A percentile compares a stretch with the other conserved stretches of the same genome.
phyloP scores from a whole-genome alignment of 139 green algal species.

The Pleodorina starrii region DNA sequence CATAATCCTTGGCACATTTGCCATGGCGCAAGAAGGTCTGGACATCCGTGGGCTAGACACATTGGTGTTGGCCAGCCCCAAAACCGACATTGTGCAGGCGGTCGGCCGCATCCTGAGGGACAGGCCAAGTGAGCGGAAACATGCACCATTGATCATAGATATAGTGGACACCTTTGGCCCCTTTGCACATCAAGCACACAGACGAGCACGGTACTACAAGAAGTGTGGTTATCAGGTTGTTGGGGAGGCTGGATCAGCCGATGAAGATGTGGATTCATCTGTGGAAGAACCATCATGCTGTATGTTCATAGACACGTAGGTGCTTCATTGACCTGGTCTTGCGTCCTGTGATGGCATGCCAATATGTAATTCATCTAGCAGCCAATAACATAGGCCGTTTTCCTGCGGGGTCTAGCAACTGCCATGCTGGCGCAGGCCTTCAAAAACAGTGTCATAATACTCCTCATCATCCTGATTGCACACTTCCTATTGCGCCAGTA shows the following conservation, averaged over 20 bases:
- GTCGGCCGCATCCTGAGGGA: slow-evolving; percentile 45
- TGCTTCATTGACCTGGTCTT: no score
- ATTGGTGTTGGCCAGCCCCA: slow-evolving; percentile 46
- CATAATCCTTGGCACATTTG: slow-evolving; percentile 43
- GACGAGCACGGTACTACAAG: slow-evolving; percentile 31
- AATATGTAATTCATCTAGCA: no score
- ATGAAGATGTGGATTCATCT: background rate
- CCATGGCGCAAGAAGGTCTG: slow-evolving; percentile 47
- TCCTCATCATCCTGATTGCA: no score
- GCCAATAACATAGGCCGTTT: no score
- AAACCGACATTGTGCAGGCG: slow-evolving; percentile 53
- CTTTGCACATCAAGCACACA: slow-evolving; percentile 31
- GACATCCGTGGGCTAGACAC: slow-evolving; percentile 47
- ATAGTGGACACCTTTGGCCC: slow-evolving; percentile 42
- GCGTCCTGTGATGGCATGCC: no score
- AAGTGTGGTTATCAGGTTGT: background rate
- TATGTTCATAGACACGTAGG: background rate
- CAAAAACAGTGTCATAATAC: no score
- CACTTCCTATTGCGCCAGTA: no score
- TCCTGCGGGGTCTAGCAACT: no score
- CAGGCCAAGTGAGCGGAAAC: background rate
- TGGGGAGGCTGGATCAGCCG: no score
- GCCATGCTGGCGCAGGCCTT: no score
- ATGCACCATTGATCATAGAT: slow-evolving; percentile 28
- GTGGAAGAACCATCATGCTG: background rate